A percentile compares a stretch with the other conserved stretches of the same genome.
Evolutionary conservation across 495 filamentous ascomycete genomes (phyloP).

Genomic region (Sporormia fimetaria): DNA sequence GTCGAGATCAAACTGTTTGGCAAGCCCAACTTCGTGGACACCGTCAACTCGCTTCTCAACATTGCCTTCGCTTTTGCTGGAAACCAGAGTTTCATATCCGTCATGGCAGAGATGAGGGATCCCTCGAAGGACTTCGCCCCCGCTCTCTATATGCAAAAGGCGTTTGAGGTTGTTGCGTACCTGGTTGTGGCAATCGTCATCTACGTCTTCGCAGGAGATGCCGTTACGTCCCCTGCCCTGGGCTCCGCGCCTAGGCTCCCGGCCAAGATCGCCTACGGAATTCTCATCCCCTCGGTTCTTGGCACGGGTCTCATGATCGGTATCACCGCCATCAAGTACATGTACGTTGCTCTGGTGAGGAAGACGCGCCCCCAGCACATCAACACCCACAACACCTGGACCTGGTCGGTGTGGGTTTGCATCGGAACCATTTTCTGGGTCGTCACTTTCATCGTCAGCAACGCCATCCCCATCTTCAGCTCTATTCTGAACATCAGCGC

Average conservation of each 20-base stretch:
- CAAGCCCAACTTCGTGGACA: neutral
- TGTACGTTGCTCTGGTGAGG: constrained; percentile 52
- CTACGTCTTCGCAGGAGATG: constrained; percentile 1
- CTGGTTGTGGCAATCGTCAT: constrained; percentile 12
- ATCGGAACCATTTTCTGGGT: constrained; percentile 50
- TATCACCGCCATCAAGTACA: constrained; percentile 41
- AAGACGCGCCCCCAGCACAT: constrained; percentile 48
- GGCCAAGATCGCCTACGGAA: constrained; percentile 9
- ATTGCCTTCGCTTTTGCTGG: constrained; percentile 35
- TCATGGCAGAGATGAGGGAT: constrained; percentile 24
- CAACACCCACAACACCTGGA: constrained; percentile 45
- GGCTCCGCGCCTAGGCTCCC: neutral
- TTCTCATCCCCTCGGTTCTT: constrained; percentile 5
- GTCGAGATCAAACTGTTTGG: neutral
- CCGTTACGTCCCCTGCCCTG: constrained; percentile 5
- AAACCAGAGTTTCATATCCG: constrained; percentile 24
- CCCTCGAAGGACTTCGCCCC: constrained; percentile 24
- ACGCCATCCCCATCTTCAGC: constrained; percentile 62
- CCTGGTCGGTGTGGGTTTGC: constrained; percentile 43
- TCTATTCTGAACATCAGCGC: constrained; percentile 38
- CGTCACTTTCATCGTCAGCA: constrained; percentile 59
- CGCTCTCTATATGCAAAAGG: constrained; percentile 22
- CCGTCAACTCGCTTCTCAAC: constrained; percentile 27
- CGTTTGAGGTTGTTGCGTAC: constrained; percentile 5
- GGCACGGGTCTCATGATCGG: constrained; percentile 8